These are phyloP conservation scores for Luffa acutangula DNA, from an alignment of 306 rosid species.

Conservation along the genomic window DNA sequence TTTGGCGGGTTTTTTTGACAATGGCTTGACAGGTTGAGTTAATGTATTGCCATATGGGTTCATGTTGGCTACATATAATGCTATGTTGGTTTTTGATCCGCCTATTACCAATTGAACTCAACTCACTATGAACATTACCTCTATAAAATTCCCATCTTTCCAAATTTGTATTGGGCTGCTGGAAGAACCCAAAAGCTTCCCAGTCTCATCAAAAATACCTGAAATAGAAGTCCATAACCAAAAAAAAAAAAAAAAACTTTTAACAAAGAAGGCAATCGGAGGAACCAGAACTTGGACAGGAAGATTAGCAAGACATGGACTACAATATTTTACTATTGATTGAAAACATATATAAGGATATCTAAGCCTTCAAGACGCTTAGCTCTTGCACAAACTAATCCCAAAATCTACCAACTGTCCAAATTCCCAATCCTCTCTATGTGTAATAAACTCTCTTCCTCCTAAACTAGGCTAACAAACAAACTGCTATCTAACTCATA, in stretches of 20 bases:
- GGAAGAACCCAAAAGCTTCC: conserved; percentile 87
- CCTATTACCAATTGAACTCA: background rate
- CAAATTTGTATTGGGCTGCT: conserved; percentile 94
- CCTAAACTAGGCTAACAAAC: background rate
- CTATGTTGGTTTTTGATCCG: background rate
- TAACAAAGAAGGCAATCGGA: background rate
- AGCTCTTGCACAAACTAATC: background rate
- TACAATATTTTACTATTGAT: background rate
- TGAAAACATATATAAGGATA: background rate
- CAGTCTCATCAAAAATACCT: conserved; percentile 76
- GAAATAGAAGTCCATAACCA: conserved; percentile 5
- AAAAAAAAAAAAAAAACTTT: background rate
- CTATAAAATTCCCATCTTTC: conserved; percentile 65
- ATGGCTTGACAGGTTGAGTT: background rate
- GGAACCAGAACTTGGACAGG: background rate
- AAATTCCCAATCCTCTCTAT: background rate
- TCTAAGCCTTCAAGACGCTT: background rate
- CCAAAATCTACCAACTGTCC: background rate
- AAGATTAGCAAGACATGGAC: background rate
- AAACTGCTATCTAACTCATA: background rate
- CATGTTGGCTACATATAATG: background rate
- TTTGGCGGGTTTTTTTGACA: background rate
- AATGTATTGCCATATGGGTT: background rate
- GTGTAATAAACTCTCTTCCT: background rate
- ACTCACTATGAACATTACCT: conserved; percentile 35